Percentiles rank a stretch among this genome's conserved stretches.
phyloP scores from a whole-genome alignment of 2,329 filamentous ascomycete genomes.

The Westerdykella aurantiaca region DNA sequence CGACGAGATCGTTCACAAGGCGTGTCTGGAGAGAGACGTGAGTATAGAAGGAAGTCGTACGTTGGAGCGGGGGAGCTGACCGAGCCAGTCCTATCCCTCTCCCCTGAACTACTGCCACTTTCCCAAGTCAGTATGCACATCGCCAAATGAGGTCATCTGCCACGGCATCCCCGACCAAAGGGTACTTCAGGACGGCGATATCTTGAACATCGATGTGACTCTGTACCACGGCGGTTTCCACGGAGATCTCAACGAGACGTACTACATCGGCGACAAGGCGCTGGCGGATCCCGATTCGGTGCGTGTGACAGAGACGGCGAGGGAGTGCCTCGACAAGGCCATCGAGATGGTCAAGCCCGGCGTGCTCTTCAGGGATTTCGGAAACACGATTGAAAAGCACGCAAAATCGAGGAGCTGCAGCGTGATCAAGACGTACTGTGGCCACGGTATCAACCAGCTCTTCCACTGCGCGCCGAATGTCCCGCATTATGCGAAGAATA shows the following conservation, averaged over 20 bases:
- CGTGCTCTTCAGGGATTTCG: constrained; percentile 85
- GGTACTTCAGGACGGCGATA: constrained; percentile 82
- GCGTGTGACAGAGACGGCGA: constrained; percentile 81
- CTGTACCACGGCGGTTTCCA: constrained; percentile 94
- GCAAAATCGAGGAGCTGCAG: constrained; percentile 81
- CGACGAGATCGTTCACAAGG: constrained; percentile 90
- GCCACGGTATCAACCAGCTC: constrained; percentile 86
- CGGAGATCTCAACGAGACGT: constrained; percentile 95
- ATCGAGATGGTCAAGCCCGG: constrained; percentile 92
- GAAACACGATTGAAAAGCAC: constrained; percentile 91
- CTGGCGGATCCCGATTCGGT: constrained; percentile 79
- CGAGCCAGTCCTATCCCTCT: constrained; percentile 76
- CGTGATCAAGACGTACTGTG: constrained; percentile 92
- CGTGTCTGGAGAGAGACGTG: constrained; percentile 87
- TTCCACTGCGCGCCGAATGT: constrained; percentile 95
- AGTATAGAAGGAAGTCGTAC: constrained; percentile 31
- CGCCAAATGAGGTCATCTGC: constrained; percentile 94
- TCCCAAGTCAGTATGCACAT: constrained; percentile 97
- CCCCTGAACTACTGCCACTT: constrained; percentile 94
- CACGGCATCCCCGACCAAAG: constrained; percentile 96
- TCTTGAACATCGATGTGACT: constrained; percentile 93
- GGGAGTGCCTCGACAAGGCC: constrained; percentile 83
- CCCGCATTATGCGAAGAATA: constrained; percentile 97
- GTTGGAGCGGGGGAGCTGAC: constrained; percentile 9
- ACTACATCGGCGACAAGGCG: constrained; percentile 90